Evolutionary conservation across 495 filamentous ascomycete species (phyloP).

Genomic region (Rostrohypoxylon terebratum): DNA sequence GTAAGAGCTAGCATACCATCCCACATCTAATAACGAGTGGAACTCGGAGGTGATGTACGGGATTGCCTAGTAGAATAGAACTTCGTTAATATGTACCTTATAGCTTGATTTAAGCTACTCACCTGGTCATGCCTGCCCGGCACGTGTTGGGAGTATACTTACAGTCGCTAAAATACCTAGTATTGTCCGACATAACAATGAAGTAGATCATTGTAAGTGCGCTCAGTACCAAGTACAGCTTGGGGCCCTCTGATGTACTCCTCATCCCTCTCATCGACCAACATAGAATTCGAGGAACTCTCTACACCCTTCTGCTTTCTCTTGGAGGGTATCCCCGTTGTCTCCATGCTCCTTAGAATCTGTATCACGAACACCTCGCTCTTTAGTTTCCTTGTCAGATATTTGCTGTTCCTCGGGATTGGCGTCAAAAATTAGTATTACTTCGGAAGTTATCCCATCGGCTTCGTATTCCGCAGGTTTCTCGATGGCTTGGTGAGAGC

Average conservation of each 20-base stretch:
- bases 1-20: slow-evolving; percentile 10
- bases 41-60: slow-evolving; percentile 6
- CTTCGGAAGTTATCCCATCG: neutral
- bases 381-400: neutral
- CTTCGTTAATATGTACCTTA: neutral
- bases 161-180: slow-evolving; percentile 8
- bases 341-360: neutral
- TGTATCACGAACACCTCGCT: neutral
- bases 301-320: neutral
- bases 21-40: slow-evolving; percentile 3
- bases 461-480: neutral
- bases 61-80: neutral
- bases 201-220: slow-evolving; percentile 7
- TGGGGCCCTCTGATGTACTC: slow-evolving; percentile 5
- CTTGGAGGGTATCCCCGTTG: too few species aligned
- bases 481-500: neutral
- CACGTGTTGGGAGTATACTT: neutral
- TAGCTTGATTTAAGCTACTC: neutral
- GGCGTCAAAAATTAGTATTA: neutral
- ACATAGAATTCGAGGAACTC: neutral
- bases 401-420: neutral
- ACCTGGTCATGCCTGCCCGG: neutral
- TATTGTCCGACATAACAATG: slow-evolving; percentile 1
- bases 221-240: neutral
- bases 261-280: neutral